Evolutionary conservation across 345 rosid species (phyloP).

Genomic region (Pugionium cornutum): DNA sequence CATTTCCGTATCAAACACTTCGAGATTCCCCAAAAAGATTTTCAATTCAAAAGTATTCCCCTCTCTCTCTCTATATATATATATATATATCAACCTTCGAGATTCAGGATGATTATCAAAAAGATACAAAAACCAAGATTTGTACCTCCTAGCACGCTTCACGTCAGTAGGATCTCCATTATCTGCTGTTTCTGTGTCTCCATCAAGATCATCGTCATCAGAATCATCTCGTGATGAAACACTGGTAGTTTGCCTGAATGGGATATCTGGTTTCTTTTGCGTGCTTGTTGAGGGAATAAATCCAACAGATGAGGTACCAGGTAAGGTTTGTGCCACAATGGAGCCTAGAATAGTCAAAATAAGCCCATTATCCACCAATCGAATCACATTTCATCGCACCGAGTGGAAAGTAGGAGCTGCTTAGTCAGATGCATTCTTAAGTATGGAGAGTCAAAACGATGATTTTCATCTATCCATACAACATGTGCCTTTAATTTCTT

Average conservation of each 20-base stretch:
- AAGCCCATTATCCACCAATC: conserved; percentile 13
- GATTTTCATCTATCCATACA: no score
- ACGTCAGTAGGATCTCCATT: conserved; percentile 57
- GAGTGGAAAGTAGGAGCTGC: no score
- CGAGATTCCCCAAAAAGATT: no score
- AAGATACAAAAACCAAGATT: conserved; percentile 1
- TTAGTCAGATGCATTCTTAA: no score
- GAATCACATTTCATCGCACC: conserved; percentile 1
- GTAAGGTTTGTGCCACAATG: conserved; percentile 32
- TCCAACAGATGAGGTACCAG: conserved; percentile 34
- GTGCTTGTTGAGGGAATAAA: conserved; percentile 37
- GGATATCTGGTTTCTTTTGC: conserved; percentile 51
- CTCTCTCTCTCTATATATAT: neutral
- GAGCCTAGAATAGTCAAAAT: conserved; percentile 27
- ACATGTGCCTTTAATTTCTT: neutral
- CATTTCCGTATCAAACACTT: neutral
- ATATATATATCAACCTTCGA: neutral
- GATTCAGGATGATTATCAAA: conserved; percentile 7
- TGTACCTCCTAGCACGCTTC: conserved; percentile 76
- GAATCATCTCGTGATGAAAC: conserved; percentile 93
- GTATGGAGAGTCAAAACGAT: no score
- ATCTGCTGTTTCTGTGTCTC: conserved; percentile 70
- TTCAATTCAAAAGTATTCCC: neutral
- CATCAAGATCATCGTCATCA: conserved; percentile 86
- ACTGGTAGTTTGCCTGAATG: conserved; percentile 69